These are phyloP conservation scores for Phaseolus lunatus DNA, from an alignment of 306 rosid species.

Conservation along the genomic window DNA sequence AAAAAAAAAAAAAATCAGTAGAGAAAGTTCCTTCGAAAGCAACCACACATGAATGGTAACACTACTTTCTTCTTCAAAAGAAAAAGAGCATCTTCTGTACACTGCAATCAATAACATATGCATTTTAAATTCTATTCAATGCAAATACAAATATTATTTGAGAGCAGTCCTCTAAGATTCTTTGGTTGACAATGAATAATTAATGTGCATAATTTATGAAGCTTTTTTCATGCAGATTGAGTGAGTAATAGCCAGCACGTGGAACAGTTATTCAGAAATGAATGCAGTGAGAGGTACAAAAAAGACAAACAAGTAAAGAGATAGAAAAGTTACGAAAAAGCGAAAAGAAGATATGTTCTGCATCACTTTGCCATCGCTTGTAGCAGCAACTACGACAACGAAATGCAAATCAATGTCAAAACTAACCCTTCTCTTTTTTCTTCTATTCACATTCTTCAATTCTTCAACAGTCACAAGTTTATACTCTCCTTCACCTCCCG, in stretches of 20 bases:
- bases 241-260: neutral
- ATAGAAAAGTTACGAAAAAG: neutral
- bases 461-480: constrained; percentile 52
- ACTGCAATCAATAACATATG: neutral
- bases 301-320: neutral
- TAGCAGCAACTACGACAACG: neutral
- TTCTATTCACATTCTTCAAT: constrained; percentile 45
- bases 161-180: no score
- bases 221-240: neutral
- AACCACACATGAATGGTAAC: neutral
- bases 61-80: neutral
- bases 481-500: constrained; percentile 50
- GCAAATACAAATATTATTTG: no score
- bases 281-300: neutral
- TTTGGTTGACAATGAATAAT: neutral
- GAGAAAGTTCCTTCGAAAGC: no score
- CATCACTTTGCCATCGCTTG: neutral
- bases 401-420: neutral
- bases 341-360: neutral
- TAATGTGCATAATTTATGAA: neutral
- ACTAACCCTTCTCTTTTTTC: constrained; percentile 12
- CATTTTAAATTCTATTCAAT: neutral
- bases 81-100: neutral
- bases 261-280: neutral
- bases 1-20: no score